phyloP scores from a whole-genome alignment of 768 basidiomycete genomes.

The Termitomyces sp. region DNA sequence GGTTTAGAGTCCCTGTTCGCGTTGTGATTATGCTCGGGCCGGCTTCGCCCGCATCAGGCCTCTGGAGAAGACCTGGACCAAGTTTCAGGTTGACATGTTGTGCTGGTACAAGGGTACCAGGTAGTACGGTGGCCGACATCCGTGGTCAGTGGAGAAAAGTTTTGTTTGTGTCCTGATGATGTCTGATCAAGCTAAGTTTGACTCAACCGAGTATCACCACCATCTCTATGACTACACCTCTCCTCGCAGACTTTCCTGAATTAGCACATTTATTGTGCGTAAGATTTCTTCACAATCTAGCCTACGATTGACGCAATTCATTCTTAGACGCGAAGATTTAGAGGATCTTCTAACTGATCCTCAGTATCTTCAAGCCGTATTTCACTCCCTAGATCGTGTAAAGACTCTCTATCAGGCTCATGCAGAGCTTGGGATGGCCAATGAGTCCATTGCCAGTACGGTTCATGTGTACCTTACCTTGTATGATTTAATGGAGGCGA shows the following conservation, averaged over 20 bases:
- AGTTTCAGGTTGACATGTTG: conserved; percentile 80
- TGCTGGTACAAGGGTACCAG: conserved; percentile 75
- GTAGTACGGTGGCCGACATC: conserved; percentile 67
- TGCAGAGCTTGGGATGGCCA: conserved; percentile 76
- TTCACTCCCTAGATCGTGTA: conserved; percentile 76
- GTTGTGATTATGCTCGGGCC: conserved; percentile 50
- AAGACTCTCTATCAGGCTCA: conserved; percentile 74
- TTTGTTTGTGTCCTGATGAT: not conserved
- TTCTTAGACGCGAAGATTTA: conserved; percentile 78
- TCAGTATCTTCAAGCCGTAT: conserved; percentile 81
- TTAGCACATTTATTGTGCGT: conserved; percentile 68
- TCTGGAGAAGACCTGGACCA: conserved; percentile 77
- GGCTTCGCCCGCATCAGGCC: conserved; percentile 25
- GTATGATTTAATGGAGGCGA: conserved; percentile 8
- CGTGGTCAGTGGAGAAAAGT: conserved; percentile 21
- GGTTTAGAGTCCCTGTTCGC: conserved; percentile 66
- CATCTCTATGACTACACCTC: conserved; percentile 37
- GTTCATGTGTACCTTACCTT: conserved; percentile 10
- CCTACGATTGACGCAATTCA: conserved; percentile 4
- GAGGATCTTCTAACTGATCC: conserved; percentile 84
- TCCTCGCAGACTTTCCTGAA: conserved; percentile 68
- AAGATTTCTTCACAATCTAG: conserved; percentile 3
- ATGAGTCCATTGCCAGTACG: conserved; percentile 85
- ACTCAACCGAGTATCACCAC: conserved; percentile 7
- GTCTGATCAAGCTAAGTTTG: not conserved